These are phyloP conservation scores for Auricularia sp. DNA, from an alignment of 768 basidiomycete genomes.

Conservation along the genomic window DNA sequence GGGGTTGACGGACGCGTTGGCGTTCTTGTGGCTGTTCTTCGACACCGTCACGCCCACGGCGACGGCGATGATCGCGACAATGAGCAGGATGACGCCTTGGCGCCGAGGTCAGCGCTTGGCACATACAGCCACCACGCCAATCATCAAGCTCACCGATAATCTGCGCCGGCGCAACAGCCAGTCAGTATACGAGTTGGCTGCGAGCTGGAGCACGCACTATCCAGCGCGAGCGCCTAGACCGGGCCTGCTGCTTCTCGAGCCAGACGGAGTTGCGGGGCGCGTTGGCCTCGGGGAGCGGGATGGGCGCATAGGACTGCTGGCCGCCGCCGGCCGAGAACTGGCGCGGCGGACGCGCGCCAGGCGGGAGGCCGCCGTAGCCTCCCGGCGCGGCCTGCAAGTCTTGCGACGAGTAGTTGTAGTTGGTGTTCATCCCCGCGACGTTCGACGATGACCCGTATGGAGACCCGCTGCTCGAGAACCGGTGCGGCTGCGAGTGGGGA, in stretches of 20 bases:
- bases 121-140: background rate
- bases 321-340: slow-evolving; percentile 42
- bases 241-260: slow-evolving; percentile 11
- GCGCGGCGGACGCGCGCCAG: slow-evolving; percentile 37
- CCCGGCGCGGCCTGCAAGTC: background rate
- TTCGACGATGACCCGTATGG: background rate
- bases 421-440: background rate
- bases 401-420: background rate
- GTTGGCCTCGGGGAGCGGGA: background rate
- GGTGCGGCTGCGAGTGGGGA: background rate
- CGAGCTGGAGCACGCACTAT: slow-evolving; percentile 36
- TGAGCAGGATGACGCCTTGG: slow-evolving; percentile 35
- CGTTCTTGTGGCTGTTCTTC: slow-evolving; percentile 35
- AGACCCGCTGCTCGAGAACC: background rate
- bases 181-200: background rate
- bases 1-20: slow-evolving; percentile 15
- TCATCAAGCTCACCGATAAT: background rate
- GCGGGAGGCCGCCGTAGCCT: slow-evolving; percentile 9
- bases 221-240: slow-evolving; percentile 38
- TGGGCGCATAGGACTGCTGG: slow-evolving; percentile 26
- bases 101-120: background rate
- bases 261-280: slow-evolving; percentile 4
- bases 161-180: background rate
- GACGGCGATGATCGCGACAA: slow-evolving; percentile 39
- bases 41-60: slow-evolving; percentile 57